A percentile compares a stretch with the other conserved stretches of the same genome.
These are phyloP conservation scores for Alnus rubra DNA, from an alignment of 306 rosid species.

Conservation along the genomic window DNA sequence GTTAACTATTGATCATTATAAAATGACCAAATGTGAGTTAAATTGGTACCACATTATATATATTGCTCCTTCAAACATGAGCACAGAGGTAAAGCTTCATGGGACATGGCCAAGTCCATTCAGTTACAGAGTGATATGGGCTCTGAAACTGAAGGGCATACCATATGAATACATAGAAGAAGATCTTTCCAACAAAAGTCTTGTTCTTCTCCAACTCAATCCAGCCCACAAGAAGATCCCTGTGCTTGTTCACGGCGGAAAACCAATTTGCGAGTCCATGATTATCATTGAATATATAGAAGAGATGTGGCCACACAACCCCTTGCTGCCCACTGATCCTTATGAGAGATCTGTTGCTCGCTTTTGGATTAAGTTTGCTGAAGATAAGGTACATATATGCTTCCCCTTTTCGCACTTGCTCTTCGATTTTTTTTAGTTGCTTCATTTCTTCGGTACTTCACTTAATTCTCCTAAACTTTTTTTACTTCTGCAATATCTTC, in stretches of 20 bases:
- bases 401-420: too few species aligned
- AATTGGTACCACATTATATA: too few species aligned
- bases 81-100: slow-evolving; percentile 38
- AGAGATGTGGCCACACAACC: slow-evolving; percentile 45
- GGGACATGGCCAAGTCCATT: slow-evolving; percentile 58
- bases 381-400: slow-evolving; percentile 29
- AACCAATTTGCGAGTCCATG: slow-evolving; percentile 51
- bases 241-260: slow-evolving; percentile 52
- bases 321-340: slow-evolving; percentile 46
- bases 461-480: too few species aligned
- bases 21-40: background rate
- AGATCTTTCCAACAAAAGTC: slow-evolving; percentile 47
- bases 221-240: slow-evolving; percentile 55
- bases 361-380: slow-evolving; percentile 48
- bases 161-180: slow-evolving; percentile 51
- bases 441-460: too few species aligned
- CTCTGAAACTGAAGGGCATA: slow-evolving; percentile 49
- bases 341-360: slow-evolving; percentile 44
- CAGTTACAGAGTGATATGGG: slow-evolving; percentile 50
- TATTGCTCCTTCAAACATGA: slow-evolving; percentile 1
- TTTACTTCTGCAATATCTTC: too few species aligned
- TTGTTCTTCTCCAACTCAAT: slow-evolving; percentile 45
- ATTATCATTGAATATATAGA: slow-evolving; percentile 54
- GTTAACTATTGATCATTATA: background rate
- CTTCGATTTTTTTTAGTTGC: too few species aligned